phyloP scores from a whole-genome alignment of 2,329 filamentous ascomycete species.

The Pseudocercospora eumusae region DNA sequence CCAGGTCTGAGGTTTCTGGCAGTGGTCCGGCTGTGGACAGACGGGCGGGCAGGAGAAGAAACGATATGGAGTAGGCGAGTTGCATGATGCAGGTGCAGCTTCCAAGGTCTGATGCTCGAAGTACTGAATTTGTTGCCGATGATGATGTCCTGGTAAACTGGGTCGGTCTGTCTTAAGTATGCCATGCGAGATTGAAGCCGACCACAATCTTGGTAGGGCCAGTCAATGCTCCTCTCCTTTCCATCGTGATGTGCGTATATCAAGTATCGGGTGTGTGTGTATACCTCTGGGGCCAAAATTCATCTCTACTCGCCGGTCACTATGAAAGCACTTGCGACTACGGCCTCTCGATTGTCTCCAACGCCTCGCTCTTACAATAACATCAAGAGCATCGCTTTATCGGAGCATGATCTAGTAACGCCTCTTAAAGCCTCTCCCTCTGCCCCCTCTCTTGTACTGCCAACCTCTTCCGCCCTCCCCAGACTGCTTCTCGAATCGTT shows the following conservation, averaged over 20 bases:
- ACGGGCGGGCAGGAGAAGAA: neutral
- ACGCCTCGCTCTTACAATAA: neutral
- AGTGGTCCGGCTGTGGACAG: neutral
- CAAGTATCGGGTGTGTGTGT: neutral
- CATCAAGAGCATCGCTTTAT: neutral
- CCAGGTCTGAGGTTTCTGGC: neutral
- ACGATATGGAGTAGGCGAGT: neutral
- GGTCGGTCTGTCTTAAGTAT: neutral
- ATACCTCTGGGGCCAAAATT: neutral
- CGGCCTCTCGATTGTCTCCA: neutral
- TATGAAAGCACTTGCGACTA: too few relatives aligned
- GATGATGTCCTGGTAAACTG: neutral
- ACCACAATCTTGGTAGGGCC: too few relatives aligned
- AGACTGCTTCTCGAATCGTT: constrained; percentile 51
- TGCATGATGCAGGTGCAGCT: neutral
- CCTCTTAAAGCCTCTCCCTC: constrained; percentile 33
- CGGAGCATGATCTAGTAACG: neutral
- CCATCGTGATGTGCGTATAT: neutral
- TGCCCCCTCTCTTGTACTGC: constrained; percentile 44
- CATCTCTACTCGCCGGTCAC: too few relatives aligned
- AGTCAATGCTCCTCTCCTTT: neutral
- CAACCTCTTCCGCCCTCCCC: constrained; percentile 46
- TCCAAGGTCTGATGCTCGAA: neutral
- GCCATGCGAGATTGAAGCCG: neutral
- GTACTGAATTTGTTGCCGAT: neutral